phyloP scores from a whole-genome alignment of 1,284 basidiomycete genomes.

The Rhodotorula sp. region DNA sequence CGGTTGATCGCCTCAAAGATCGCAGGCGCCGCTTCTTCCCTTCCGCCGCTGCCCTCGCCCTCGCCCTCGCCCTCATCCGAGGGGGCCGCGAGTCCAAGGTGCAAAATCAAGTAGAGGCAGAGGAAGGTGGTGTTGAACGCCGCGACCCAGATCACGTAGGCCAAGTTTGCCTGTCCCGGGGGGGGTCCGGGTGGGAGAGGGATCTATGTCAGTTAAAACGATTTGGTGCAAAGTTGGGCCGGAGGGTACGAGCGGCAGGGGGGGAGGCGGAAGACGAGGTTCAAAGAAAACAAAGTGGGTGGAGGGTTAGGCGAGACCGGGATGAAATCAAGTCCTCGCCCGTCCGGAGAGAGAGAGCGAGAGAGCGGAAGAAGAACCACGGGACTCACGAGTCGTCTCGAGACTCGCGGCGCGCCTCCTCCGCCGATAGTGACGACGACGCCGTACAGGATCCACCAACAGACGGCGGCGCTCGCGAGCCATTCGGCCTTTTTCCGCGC shows the following conservation, averaged over 20 bases:
- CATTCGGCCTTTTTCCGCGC: slow-evolving; percentile 65
- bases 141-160: slow-evolving; percentile 84
- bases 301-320: too few species aligned
- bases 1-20: slow-evolving; percentile 77
- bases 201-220: too few species aligned
- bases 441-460: slow-evolving; percentile 71
- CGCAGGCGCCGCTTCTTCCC: slow-evolving; percentile 53
- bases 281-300: too few species aligned
- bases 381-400: slow-evolving; percentile 59
- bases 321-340: too few species aligned
- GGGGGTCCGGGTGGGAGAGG: too few species aligned
- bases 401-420: slow-evolving; percentile 60
- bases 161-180: slow-evolving; percentile 80
- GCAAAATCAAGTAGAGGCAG: slow-evolving; percentile 73
- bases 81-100: slow-evolving; percentile 52
- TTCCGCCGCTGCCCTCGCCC: background rate
- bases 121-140: slow-evolving; percentile 88
- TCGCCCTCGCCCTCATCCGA: slow-evolving; percentile 33
- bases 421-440: slow-evolving; percentile 35
- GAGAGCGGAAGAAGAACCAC: too few species aligned
- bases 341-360: too few species aligned
- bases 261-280: too few species aligned
- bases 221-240: too few species aligned
- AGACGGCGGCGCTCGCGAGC: slow-evolving; percentile 67
- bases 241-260: too few species aligned